Evolutionary conservation across 78 protist genomes (phyloP).

Genomic region (Bigelowiella natans): DNA sequence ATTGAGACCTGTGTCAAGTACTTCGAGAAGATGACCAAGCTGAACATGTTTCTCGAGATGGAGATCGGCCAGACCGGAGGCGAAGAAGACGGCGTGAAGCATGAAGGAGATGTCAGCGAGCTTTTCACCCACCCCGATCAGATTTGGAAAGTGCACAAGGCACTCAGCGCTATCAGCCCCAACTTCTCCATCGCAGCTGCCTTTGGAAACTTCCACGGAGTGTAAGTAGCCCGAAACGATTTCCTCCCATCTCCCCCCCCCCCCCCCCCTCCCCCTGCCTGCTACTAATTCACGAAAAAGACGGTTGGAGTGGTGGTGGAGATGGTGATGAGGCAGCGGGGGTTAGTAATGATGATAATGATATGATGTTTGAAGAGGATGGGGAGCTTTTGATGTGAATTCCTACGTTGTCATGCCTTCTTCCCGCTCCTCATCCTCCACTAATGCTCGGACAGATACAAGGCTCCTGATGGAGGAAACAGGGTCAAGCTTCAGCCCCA

Average conservation of each 20-base stretch:
- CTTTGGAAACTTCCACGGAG: conserved; percentile 66
- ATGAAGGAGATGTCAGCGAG: conserved; percentile 28
- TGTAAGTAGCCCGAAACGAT: conserved; percentile 52
- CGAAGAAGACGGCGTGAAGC: conserved; percentile 67
- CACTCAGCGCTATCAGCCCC: conserved; percentile 19
- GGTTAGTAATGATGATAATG: too few relatives aligned
- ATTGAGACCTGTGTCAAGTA: conserved; percentile 32
- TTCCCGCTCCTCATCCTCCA: background rate
- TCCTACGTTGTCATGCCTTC: too few relatives aligned
- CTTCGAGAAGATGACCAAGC: conserved; percentile 41
- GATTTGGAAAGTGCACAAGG: conserved; percentile 39
- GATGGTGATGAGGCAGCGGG: too few relatives aligned
- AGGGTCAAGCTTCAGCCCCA: conserved; percentile 44
- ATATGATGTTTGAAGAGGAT: too few relatives aligned
- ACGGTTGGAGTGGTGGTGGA: too few relatives aligned
- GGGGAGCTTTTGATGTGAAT: too few relatives aligned
- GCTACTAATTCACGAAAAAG: too few relatives aligned
- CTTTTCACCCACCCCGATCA: conserved; percentile 45
- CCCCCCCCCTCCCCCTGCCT: too few relatives aligned
- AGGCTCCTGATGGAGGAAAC: background rate
- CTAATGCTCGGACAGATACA: background rate
- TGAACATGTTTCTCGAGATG: conserved; percentile 49
- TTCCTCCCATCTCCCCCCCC: too few relatives aligned
- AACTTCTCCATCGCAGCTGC: conserved; percentile 56
- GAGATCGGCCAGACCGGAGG: conserved; percentile 69